Percentiles rank a stretch among this genome's conserved stretches.
Conservation (phyloP, 1,284 basidiomycete species). For the Athelia psychrophila region DNA sequence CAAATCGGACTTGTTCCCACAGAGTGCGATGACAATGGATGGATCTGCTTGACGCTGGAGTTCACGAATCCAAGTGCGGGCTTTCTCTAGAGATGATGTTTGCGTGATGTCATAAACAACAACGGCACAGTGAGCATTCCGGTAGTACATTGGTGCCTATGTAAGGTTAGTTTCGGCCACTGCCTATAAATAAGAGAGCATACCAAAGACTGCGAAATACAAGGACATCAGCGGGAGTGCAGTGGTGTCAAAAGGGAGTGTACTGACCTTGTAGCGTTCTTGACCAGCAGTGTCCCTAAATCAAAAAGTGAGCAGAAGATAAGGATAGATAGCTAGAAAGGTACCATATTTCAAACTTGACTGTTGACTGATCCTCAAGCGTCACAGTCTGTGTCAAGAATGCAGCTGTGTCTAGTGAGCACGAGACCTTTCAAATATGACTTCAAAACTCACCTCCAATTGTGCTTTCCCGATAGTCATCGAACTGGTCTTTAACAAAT, state of each 20-base stretch:
- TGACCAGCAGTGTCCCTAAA: conserved; percentile 91
- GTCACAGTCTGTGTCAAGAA: conserved; percentile 96
- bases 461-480: conserved; percentile 93
- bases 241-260: conserved; percentile 8
- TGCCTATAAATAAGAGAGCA: conserved; percentile 9
- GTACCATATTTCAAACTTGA: conserved; percentile 98
- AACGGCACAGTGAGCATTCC: conserved; percentile 85
- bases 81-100: conserved; percentile 87
- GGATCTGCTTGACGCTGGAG: conserved; percentile 97
- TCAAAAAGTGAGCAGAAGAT: conserved; percentile 5
- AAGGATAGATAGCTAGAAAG: conserved; percentile 21
- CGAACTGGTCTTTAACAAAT: conserved; percentile 97
- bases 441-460: conserved; percentile 61
- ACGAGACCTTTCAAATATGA: conserved; percentile 18
- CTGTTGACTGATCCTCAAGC: conserved; percentile 84
- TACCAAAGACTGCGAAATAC: conserved; percentile 31
- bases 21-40: conserved; percentile 92
- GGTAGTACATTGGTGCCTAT: conserved; percentile 92
- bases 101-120: conserved; percentile 91
- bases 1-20: conserved; percentile 94
- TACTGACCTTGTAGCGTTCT: conserved; percentile 83
- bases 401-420: conserved; percentile 70
- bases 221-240: too few species aligned
- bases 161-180: neutral
- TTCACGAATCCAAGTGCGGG: conserved; percentile 95